Percentiles rank a stretch among this genome's conserved stretches.
Evolutionary conservation across 352 stramenopile species (phyloP).

Genomic region (Pythium plurisporium): DNA sequence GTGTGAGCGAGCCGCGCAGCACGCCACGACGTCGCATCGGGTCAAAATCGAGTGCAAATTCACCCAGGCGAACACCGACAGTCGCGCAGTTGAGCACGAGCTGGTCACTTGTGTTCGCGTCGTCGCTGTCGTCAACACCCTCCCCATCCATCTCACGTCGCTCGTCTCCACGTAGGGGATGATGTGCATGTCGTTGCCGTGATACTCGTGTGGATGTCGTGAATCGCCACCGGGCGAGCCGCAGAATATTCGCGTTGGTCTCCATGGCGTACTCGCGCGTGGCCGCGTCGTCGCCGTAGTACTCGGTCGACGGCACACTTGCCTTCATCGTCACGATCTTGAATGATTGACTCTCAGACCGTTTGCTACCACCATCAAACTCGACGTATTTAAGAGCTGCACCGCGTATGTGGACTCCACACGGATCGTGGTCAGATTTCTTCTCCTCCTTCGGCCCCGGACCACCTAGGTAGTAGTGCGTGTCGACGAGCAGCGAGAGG

Average conservation of each 20-base stretch:
- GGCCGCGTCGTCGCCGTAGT: slow-evolving; percentile 56
- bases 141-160: neutral
- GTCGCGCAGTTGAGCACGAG: slow-evolving; percentile 21
- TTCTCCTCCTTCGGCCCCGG: slow-evolving; percentile 39
- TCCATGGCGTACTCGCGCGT: slow-evolving; percentile 60
- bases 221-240: slow-evolving; percentile 52
- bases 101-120: neutral
- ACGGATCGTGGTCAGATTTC: neutral
- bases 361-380: too few species aligned
- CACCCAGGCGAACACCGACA: slow-evolving; percentile 4
- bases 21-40: slow-evolving; percentile 1
- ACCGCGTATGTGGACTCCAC: neutral
- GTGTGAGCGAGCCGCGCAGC: slow-evolving; percentile 7
- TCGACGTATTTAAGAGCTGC: slow-evolving; percentile 1
- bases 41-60: slow-evolving; percentile 19
- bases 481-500: slow-evolving; percentile 41
- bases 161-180: too few species aligned
- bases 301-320: slow-evolving; percentile 31
- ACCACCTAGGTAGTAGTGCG: slow-evolving; percentile 52
- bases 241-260: slow-evolving; percentile 51
- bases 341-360: too few species aligned
- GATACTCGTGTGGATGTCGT: neutral
- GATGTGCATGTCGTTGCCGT: too few species aligned
- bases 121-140: neutral
- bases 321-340: slow-evolving; percentile 59